These are phyloP conservation scores for Hyphopichia fennica DNA, from an alignment of 1,139 yeast genomes.

Conservation along the genomic window DNA sequence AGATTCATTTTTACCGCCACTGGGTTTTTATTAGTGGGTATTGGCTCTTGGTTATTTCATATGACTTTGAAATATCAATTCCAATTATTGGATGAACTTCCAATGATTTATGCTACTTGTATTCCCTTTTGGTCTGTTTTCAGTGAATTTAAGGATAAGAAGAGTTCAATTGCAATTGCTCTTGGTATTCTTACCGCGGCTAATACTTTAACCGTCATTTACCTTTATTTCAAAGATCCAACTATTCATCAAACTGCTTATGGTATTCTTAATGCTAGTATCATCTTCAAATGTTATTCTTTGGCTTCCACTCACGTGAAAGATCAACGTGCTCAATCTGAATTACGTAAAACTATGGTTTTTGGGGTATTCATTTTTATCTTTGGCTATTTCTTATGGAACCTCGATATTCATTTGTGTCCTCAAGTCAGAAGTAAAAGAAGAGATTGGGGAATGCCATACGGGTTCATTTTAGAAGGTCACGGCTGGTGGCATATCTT, in stretches of 20 bases:
- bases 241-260: conserved; percentile 84
- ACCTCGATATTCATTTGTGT: conserved; percentile 82
- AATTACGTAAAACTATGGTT: conserved; percentile 55
- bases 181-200: conserved; percentile 57
- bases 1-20: conserved; percentile 70
- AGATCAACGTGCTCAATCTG: conserved; percentile 43
- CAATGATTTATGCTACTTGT: conserved; percentile 97
- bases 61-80: conserved; percentile 89
- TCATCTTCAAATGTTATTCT: conserved; percentile 55
- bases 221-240: conserved; percentile 72
- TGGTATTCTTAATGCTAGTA: conserved; percentile 61
- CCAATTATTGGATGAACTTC: conserved; percentile 91
- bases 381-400: conserved; percentile 80
- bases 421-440: conserved; percentile 60
- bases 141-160: conserved; percentile 54
- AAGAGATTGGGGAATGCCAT: conserved; percentile 75
- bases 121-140: conserved; percentile 91
- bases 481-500: conserved; percentile 99
- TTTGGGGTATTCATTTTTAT: conserved; percentile 66
- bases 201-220: conserved; percentile 57
- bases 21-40: conserved; percentile 86
- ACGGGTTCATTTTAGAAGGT: conserved; percentile 84
- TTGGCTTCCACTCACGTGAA: conserved; percentile 54
- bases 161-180: conserved; percentile 49
- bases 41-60: conserved; percentile 94